phyloP scores from a whole-genome alignment of 495 filamentous ascomycete species.

The Neurospora sp. region DNA sequence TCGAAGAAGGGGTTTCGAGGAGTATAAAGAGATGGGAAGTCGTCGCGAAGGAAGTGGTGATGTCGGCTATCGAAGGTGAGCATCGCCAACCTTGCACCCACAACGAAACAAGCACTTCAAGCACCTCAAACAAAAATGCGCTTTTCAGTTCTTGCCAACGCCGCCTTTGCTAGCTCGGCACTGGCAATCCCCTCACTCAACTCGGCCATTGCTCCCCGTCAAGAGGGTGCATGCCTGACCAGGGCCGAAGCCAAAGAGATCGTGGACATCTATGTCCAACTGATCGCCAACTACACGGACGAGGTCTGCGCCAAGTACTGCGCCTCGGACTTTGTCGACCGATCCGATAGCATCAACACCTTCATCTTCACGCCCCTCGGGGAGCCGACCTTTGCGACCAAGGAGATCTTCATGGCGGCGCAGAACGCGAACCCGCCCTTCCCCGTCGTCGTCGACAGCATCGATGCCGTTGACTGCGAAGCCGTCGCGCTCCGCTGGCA shows the following conservation, averaged over 20 bases:
- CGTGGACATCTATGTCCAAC: constrained; percentile 20
- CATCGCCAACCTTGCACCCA: background rate
- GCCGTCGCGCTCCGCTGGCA: constrained; percentile 24
- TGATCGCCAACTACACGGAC: constrained; percentile 26
- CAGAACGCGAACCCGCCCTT: constrained; percentile 24
- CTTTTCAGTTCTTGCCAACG: constrained; percentile 15
- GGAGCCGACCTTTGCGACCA: constrained; percentile 24
- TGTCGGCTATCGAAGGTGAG: background rate
- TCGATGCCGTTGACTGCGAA: constrained; percentile 25
- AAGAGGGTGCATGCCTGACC: constrained; percentile 17
- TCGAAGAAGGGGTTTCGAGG: background rate
- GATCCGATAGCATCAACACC: constrained; percentile 30
- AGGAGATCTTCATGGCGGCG: constrained; percentile 27
- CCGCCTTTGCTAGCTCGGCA: constrained; percentile 18
- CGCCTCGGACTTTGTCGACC: constrained; percentile 23
- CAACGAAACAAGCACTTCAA: background rate
- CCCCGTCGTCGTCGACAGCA: constrained; percentile 20
- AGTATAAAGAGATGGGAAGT: constrained; percentile 8
- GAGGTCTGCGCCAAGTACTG: constrained; percentile 26
- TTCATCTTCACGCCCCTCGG: constrained; percentile 25
- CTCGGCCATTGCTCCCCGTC: constrained; percentile 6
- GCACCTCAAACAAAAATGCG: constrained; percentile 13
- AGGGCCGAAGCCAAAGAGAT: constrained; percentile 17
- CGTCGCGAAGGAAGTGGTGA: background rate
- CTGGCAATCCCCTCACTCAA: constrained; percentile 13